These are phyloP conservation scores for Amyloporia xantha DNA, from an alignment of 768 basidiomycete genomes.

Conservation along the genomic window DNA sequence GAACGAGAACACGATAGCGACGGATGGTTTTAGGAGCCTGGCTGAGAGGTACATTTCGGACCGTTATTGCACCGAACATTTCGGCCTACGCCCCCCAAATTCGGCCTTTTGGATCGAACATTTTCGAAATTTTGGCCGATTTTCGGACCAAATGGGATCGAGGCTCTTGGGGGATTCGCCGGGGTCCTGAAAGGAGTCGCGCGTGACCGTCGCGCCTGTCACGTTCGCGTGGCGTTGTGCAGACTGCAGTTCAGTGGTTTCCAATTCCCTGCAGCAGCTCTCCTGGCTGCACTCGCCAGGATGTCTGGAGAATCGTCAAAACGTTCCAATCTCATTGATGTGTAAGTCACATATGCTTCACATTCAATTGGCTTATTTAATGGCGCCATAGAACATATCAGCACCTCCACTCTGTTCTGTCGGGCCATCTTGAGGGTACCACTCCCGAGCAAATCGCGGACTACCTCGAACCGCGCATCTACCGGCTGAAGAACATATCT, in stretches of 20 bases:
- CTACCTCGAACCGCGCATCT: constrained; percentile 50
- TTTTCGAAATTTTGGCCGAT: too few relatives aligned
- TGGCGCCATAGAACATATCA: constrained; percentile 48
- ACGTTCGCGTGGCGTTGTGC: too few relatives aligned
- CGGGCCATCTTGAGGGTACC: constrained; percentile 52
- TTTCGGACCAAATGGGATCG: too few relatives aligned
- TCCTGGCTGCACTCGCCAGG: constrained; percentile 7
- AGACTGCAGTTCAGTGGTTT: too few relatives aligned
- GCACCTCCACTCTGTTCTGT: constrained; percentile 53
- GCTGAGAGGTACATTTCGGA: too few relatives aligned
- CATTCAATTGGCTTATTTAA: background rate
- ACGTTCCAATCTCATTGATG: constrained; percentile 66
- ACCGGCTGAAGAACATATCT: constrained; percentile 49
- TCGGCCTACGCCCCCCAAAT: too few relatives aligned
- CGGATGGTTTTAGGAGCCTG: too few relatives aligned
- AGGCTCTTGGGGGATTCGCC: too few relatives aligned
- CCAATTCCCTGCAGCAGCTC: background rate
- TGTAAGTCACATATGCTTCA: constrained; percentile 36
- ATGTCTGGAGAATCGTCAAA: constrained; percentile 45
- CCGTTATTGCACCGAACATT: too few relatives aligned
- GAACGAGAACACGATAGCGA: too few relatives aligned
- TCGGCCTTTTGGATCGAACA: too few relatives aligned
- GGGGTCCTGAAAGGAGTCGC: too few relatives aligned
- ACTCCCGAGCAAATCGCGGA: constrained; percentile 52
- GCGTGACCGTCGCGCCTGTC: background rate